A percentile compares a stretch with the other conserved stretches of the same genome.
These are phyloP conservation scores for Penicillium turbatum DNA, from an alignment of 495 filamentous ascomycete species.

Conservation along the genomic window DNA sequence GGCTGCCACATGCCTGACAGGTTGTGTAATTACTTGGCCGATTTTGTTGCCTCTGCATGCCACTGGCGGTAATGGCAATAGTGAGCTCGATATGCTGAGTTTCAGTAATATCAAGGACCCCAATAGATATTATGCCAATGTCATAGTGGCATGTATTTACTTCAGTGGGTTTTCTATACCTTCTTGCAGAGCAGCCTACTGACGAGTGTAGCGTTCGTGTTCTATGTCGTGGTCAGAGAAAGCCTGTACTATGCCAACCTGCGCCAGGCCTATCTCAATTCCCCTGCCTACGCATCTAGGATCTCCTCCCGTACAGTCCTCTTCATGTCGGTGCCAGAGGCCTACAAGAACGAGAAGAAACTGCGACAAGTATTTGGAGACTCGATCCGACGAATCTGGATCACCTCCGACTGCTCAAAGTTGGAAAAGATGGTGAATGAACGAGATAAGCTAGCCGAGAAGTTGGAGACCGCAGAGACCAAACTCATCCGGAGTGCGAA, in stretches of 20 bases:
- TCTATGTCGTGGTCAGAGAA: conserved; percentile 63
- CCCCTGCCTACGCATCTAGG: conserved; percentile 58
- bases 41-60: conserved; percentile 76
- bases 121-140: conserved; percentile 58
- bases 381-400: conserved; percentile 57
- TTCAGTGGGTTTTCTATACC: conserved; percentile 44
- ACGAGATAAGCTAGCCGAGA: conserved; percentile 54
- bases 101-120: conserved; percentile 60
- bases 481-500: conserved; percentile 60
- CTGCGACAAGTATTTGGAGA: conserved; percentile 59
- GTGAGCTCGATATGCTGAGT: conserved; percentile 57
- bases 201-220: conserved; percentile 51
- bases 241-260: conserved; percentile 65
- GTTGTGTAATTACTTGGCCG: conserved; percentile 75
- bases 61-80: conserved; percentile 59
- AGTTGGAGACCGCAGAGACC: conserved; percentile 63
- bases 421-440: conserved; percentile 55
- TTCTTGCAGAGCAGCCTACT: background rate
- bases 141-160: conserved; percentile 48
- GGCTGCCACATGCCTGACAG: conserved; percentile 67
- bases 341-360: conserved; percentile 52
- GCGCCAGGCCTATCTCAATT: conserved; percentile 68
- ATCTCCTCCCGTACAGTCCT: conserved; percentile 67
- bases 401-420: conserved; percentile 52
- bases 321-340: conserved; percentile 62